Base-by-base conservation (phyloP, 2,329 filamentous ascomycete genomes). In the Dryadomyces quercivorus region DNA sequence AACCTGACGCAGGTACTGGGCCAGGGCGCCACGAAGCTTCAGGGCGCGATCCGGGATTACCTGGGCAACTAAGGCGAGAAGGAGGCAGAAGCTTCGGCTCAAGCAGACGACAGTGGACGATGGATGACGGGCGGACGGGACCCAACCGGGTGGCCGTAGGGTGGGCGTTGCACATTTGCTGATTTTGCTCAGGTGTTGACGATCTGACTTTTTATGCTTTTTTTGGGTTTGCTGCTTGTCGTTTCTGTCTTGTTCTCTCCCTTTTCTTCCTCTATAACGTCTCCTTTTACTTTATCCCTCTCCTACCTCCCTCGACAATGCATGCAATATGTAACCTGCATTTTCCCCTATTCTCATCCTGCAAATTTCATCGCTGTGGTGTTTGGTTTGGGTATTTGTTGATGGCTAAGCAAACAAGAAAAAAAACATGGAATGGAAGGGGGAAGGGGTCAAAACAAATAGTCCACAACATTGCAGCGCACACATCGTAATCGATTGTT, bases 1-100 rank as follows among this genome's bases (percentile, higher is more conserved):
- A 95, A 95, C 69, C 70, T 97, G 62, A 86, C 84, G 22, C 82
- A 84, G 61, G 78, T 89, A 59, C 73, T 96, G 5, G 93, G 92
- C 34, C 90, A 96, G 64, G 92, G 90, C 45, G 90, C 90, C 15
- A 81, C 77, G 49, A 86, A 83, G 69, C 75, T 97, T 65, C 90
- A 96, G 73, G 89, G 87, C 65, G 76, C 81, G 50, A 82, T 86
- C 62, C 75, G 81, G 60, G 76, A 74, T 62, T 85, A 85, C 65
- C 72, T 85, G 55, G 78, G 80, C 62, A 78, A 75, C 69, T 84
- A 21, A 52, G 26, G 9, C 15, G 44, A 15, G 18, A 2, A 36
- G 16, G 15, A 16, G 13, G 18, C 26, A 31, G 26, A 31, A 31
- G 26, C 8, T 31, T 31, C 26, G 26, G 26, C 26, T 31, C 26